A percentile compares a stretch with the other conserved stretches of the same genome.
Evolutionary conservation across 2,329 filamentous ascomycete species (phyloP).

Genomic region (Lachnellula occidentalis): DNA sequence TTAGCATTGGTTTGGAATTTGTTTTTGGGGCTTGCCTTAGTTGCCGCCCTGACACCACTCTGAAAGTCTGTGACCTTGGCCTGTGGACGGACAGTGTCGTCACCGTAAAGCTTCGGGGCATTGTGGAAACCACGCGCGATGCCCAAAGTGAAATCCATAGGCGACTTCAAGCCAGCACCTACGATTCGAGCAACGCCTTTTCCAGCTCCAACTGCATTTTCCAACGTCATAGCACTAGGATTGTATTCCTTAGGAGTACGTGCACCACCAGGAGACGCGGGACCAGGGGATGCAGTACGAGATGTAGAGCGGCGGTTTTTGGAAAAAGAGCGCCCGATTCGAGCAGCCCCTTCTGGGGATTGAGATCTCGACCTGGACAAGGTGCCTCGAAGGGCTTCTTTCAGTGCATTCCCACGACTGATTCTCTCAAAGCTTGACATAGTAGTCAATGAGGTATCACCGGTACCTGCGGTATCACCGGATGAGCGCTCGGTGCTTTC

Average conservation of each 20-base stretch:
- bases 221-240: conserved; percentile 38
- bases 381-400: conserved; percentile 27
- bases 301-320: conserved; percentile 14
- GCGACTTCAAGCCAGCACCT: conserved; percentile 68
- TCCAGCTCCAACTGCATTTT: conserved; percentile 58
- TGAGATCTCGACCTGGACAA: conserved; percentile 20
- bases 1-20: background rate
- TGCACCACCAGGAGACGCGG: conserved; percentile 23
- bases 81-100: conserved; percentile 70
- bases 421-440: conserved; percentile 11
- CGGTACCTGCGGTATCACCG: conserved; percentile 6
- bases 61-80: conserved; percentile 74
- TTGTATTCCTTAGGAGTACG: conserved; percentile 27
- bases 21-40: conserved; percentile 45
- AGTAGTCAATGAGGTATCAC: conserved; percentile 19
- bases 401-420: conserved; percentile 24
- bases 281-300: conserved; percentile 23
- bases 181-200: conserved; percentile 69
- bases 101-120: conserved; percentile 77
- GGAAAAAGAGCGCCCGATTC: conserved; percentile 8
- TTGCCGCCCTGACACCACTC: conserved; percentile 71
- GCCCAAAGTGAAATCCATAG: conserved; percentile 79
- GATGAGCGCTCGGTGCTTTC: conserved; percentile 21
- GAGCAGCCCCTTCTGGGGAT: conserved; percentile 4
- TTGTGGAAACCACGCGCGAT: conserved; percentile 86